phyloP scores from a whole-genome alignment of 306 rosid genomes.

The Prunus davidiana region DNA sequence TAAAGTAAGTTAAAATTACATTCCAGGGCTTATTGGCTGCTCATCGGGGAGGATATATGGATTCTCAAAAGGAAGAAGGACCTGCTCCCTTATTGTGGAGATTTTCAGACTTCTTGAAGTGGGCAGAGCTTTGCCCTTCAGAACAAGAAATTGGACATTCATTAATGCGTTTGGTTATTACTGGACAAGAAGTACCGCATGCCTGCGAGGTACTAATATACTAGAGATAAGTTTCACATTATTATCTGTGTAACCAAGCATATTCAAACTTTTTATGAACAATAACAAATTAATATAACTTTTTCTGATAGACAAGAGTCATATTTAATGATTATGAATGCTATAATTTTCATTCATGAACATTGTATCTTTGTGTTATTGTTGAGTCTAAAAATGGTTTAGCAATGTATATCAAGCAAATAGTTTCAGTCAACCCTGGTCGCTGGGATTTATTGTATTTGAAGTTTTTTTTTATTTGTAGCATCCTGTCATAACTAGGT shows the following conservation, averaged over 20 bases:
- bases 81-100: slow-evolving; percentile 97
- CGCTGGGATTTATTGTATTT: not conserved
- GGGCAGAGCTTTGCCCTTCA: slow-evolving; percentile 97
- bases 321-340: not conserved
- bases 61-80: slow-evolving; percentile 96
- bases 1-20: slow-evolving; percentile 2
- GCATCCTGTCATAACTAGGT: not conserved
- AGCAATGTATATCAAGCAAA: no score
- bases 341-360: not conserved
- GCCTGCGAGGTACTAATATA: slow-evolving; percentile 81
- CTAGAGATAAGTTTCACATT: slow-evolving; percentile 1
- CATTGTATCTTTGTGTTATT: not conserved
- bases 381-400: not conserved
- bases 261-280: not conserved
- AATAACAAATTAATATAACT: not conserved
- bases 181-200: slow-evolving; percentile 98
- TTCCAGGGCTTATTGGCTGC: slow-evolving; percentile 93
- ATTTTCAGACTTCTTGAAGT: slow-evolving; percentile 93
- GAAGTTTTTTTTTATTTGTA: no score
- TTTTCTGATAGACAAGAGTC: not conserved
- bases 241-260: not conserved
- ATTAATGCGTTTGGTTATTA: slow-evolving; percentile 97
- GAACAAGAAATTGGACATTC: slow-evolving; percentile 97
- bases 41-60: slow-evolving; percentile 98
- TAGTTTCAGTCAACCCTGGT: not conserved